Evolutionary conservation across 768 basidiomycete species (phyloP), one percentile per base, ranked within the genome.

Genomic region (Gymnopilus dilepis): DNA sequence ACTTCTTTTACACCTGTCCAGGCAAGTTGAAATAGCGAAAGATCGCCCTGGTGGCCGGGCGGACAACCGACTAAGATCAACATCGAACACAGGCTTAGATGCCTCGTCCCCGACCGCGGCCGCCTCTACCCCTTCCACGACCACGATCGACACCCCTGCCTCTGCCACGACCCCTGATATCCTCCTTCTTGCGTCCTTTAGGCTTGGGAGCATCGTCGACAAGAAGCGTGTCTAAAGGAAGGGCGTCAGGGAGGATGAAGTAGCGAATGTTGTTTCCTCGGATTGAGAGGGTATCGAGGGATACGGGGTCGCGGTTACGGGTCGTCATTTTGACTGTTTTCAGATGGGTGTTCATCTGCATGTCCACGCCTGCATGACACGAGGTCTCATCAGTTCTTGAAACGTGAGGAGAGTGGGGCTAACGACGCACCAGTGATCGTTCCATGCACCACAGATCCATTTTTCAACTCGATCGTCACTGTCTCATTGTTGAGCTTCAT

Each of bases 401-500:
- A 43, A 15, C 50, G 51, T 6, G 56, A 47, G 57, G 33, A 56
- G 48, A 21, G 56, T 50, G 30, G 54, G 31, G 58, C 22, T 9
- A 24, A 38, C 42, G 24, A 74, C 88, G 65, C 63, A 96, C 97
- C 96, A 15, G 95, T 97, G 76, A 99, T 97, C 22, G 97, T 99
- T 11, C 97, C 97, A 70, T 97, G 92, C 15, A 99, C 90, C 54
- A 95, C 79, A 0, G 94, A 94, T 28, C 97, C 97, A 70, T 99
- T 98, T 80, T 99, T 99, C 68, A 99, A 85, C 82, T 99, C 96
- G 75, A 99, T 86, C 64, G 96, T 94, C 68, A 98, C 95, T 65
- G 97, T 96, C 84, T 99, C 97, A 75, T 98, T 98, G 85, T 97
- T 97, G 80, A 99, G 79, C 84, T 99, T 99, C 97, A 99, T 99